phyloP scores from a whole-genome alignment of 805 yeast genomes.

The Starmerella vaccinii region DNA sequence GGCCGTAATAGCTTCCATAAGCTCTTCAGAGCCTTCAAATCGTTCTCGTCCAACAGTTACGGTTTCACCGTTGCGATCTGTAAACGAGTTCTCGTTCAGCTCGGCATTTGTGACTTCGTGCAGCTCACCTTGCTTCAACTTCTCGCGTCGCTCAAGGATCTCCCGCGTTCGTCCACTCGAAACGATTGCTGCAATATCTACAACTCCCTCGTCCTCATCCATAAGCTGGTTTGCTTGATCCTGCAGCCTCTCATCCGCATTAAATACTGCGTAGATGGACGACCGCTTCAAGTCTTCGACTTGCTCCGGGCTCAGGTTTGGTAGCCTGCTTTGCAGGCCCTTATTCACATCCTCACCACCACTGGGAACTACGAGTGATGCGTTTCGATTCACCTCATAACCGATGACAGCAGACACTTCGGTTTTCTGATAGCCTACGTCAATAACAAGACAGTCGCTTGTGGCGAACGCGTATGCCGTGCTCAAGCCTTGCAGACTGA shows the following conservation, averaged over 20 bases:
- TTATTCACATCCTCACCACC: conserved; percentile 64
- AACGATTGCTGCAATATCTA: conserved; percentile 84
- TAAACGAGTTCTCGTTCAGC: conserved; percentile 59
- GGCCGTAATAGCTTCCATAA: conserved; percentile 46
- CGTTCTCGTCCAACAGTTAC: conserved; percentile 80
- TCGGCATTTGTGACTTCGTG: conserved; percentile 47
- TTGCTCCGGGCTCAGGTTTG: conserved; percentile 46
- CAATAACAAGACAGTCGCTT: conserved; percentile 62
- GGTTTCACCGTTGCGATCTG: conserved; percentile 46
- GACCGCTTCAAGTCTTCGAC: conserved; percentile 68
- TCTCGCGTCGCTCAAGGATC: conserved; percentile 54
- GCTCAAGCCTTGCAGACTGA: conserved; percentile 59
- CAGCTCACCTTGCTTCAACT: conserved; percentile 34
- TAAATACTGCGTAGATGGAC: conserved; percentile 66
- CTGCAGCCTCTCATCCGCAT: conserved; percentile 44
- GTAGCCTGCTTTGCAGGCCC: conserved; percentile 43
- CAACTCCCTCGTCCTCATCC: conserved; percentile 55
- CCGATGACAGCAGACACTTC: conserved; percentile 76
- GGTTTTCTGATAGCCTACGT: conserved; percentile 64
- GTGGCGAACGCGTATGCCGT: conserved; percentile 58
- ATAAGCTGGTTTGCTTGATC: conserved; percentile 23
- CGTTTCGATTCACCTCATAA: conserved; percentile 50
- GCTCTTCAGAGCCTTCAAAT: conserved; percentile 62
- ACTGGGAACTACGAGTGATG: conserved; percentile 37
- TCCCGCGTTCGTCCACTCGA: conserved; percentile 67